Evolutionary conservation across 345 rosid genomes (phyloP), one percentile per base, ranked within the genome.

Genomic region (Rubroshorea leprosula): DNA sequence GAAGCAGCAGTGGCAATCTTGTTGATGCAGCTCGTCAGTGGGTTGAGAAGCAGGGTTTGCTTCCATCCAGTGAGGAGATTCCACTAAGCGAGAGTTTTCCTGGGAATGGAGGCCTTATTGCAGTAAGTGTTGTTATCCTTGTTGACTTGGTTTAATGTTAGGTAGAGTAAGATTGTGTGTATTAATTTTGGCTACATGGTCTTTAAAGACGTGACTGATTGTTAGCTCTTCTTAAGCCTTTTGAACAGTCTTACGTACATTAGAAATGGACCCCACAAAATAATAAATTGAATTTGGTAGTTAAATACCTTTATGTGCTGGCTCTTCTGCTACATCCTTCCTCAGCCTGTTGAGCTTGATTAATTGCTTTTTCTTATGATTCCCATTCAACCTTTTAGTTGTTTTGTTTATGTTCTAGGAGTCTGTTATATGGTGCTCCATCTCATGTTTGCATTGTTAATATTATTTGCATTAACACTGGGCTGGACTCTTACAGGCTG

Each of bases 41-140:
- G 99, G 96, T 94, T 35, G 99, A 94, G 86, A 94, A 90, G 74
- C 99, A 94, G 79, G 99, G 99, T 48, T 77, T 94, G 74, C 93
- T 94, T 75, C 75, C 97, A 23, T 69, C 89, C 45, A 90, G 86
- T 49, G 97, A 87, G 58, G 97, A 90, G 55, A 96, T 94, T 76
- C 99, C 99, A 16, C 80, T 90, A 62, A 85, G 89, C 53, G 97
- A 87, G 77, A 83, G 86, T 74, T 94, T 94, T 64, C 99, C 99
- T 66, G 90, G 93, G 59, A 77, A 82, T 63, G 83, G 87, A 54
- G 84, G 93, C 57, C 85, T 83, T 49, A 80, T 80, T 70, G 80
- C 95, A 19, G 99, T 94, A 76, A 79, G 84, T 64, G 65, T 73
- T 53, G n/a, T n/a, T 54, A 23, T 25, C 41, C 49, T 65, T 62